These are phyloP conservation scores for Phialocephala sp. DNA, from an alignment of 2,329 filamentous ascomycete genomes.

Conservation along the genomic window DNA sequence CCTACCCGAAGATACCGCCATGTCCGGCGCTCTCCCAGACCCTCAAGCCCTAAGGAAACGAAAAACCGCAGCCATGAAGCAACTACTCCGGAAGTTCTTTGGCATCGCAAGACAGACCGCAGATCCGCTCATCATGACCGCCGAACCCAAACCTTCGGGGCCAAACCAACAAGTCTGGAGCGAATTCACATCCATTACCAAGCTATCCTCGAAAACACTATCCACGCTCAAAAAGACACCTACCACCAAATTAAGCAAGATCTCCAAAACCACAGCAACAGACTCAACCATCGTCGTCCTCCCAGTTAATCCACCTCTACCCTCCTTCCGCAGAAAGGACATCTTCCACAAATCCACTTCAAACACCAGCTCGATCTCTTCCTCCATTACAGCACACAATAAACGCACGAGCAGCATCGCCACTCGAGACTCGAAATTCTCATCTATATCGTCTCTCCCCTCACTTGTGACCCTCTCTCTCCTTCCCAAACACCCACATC, in stretches of 20 bases:
- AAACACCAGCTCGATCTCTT: conserved; percentile 16
- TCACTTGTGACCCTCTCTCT: conserved; percentile 7
- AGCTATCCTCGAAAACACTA: not conserved
- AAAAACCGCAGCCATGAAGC: not conserved
- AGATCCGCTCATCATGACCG: not conserved
- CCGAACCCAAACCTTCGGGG: not conserved
- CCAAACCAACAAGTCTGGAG: not conserved
- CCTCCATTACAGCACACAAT: conserved; percentile 11
- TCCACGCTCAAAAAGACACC: not conserved
- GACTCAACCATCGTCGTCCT: not conserved
- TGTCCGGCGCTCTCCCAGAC: conserved; percentile 5
- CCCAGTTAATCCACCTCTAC: not conserved
- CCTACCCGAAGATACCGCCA: not conserved
- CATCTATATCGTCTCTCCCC: conserved; percentile 14
- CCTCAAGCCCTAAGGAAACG: not conserved
- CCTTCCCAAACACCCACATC: not conserved
- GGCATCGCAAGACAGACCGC: not conserved
- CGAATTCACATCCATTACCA: not conserved
- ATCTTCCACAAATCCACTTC: conserved; percentile 14
- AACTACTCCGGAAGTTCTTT: not conserved
- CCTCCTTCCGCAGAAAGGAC: conserved; percentile 10
- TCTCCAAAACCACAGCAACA: not conserved
- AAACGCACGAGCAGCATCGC: not conserved
- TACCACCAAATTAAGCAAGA: not conserved
- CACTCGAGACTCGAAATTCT: conserved; percentile 24